Conservation (phyloP, 495 filamentous ascomycete species). For the Aspergillus funiculosus region DNA sequence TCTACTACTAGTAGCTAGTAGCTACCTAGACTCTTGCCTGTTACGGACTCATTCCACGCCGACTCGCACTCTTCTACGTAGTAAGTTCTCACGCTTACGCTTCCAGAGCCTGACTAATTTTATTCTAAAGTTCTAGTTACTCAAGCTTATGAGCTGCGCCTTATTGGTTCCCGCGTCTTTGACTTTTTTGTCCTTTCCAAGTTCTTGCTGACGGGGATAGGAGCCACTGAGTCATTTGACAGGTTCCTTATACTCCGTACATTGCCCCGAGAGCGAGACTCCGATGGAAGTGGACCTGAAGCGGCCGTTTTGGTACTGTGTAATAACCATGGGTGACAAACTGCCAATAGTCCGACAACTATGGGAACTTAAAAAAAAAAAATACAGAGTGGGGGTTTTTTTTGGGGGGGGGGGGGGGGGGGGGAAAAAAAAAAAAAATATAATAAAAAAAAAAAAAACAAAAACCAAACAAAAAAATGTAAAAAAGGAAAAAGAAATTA, state of each 20-base stretch:
- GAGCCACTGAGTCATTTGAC: conserved; percentile 1
- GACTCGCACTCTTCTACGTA: too few relatives aligned
- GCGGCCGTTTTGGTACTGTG: not conserved
- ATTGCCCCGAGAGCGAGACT: not conserved
- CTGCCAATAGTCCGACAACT: not conserved
- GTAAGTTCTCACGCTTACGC: too few relatives aligned
- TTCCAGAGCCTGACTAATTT: too few relatives aligned
- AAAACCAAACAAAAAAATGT: not conserved
- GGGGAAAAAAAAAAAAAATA: conserved; percentile 8
- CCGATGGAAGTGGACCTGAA: not conserved
- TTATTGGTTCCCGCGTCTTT: not conserved
- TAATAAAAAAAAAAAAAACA: not conserved
- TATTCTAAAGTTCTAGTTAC: too few relatives aligned
- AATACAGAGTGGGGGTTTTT: too few relatives aligned
- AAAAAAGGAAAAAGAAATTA: too few relatives aligned
- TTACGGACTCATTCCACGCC: too few relatives aligned
- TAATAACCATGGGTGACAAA: not conserved
- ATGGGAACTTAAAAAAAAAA: not conserved
- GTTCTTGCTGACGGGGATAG: not conserved
- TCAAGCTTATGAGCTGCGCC: too few relatives aligned
- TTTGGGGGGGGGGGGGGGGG: conserved; percentile 9
- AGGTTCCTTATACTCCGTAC: not conserved
- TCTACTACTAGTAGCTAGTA: too few relatives aligned
- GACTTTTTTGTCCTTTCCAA: not conserved
- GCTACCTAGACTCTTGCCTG: too few relatives aligned